Conservation (phyloP, 257 asterid genomes). For the Nicotiana paniculata region DNA sequence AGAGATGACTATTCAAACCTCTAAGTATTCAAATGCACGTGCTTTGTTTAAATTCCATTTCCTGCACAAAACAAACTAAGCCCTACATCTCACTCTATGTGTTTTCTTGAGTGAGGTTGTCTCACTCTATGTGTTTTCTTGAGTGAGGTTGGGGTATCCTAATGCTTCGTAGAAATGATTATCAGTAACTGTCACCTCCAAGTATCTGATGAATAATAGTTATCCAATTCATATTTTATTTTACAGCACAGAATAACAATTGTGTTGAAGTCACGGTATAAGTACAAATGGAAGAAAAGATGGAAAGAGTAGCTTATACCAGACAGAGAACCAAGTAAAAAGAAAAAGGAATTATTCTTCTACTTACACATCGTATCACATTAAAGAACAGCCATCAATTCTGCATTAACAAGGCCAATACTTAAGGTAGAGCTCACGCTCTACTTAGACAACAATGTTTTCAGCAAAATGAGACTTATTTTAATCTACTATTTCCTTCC, state of each 20-base stretch:
- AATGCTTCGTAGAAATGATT: neutral
- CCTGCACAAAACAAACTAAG: too few relatives aligned
- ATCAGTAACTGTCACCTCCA: too few relatives aligned
- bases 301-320: neutral
- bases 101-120: too few relatives aligned
- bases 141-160: too few relatives aligned
- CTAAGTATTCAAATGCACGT: too few relatives aligned
- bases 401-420: neutral
- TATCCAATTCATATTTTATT: neutral
- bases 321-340: neutral
- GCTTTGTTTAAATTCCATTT: too few relatives aligned
- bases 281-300: neutral
- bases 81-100: too few relatives aligned
- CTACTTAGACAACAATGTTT: neutral
- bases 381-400: neutral
- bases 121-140: too few relatives aligned
- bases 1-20: too few relatives aligned
- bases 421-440: neutral
- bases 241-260: neutral
- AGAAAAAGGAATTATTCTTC: too few relatives aligned
- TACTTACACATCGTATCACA: neutral
- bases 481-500: neutral
- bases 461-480: too few relatives aligned
- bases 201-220: neutral
- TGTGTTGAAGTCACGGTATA: neutral